Evolutionary conservation across 148 eudicot genomes (phyloP).

Genomic region (Rhododendron kiyosumense): DNA sequence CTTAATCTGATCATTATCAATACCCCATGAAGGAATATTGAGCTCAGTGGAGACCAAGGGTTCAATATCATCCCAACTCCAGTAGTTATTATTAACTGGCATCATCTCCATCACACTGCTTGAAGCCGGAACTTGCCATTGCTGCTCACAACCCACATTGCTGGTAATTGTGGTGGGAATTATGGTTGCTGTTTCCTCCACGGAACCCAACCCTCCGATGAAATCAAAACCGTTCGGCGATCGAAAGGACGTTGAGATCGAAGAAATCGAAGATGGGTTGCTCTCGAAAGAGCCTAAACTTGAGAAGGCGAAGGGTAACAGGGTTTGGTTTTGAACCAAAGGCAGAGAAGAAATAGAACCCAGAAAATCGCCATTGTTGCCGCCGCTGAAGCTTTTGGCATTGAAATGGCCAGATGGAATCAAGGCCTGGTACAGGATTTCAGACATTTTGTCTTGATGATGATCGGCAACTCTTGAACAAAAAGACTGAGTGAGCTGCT

Average conservation of each 20-base stretch:
- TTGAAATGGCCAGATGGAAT: background rate
- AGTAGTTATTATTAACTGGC: conserved; percentile 21
- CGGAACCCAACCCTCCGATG: conserved; percentile 20
- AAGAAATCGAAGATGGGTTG: conserved; percentile 25
- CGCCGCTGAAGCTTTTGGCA: background rate
- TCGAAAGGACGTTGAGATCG: conserved; percentile 24
- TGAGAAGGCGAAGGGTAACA: conserved; percentile 34
- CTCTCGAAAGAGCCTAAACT: conserved; percentile 33
- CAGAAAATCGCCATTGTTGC: conserved; percentile 10
- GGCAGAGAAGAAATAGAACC: conserved; percentile 22
- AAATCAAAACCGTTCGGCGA: conserved; percentile 24
- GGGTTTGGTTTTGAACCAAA: conserved; percentile 21
- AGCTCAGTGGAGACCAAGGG: conserved; percentile 41
- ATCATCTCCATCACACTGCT: conserved; percentile 16
- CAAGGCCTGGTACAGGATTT: conserved; percentile 9
- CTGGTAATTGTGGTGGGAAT: conserved; percentile 6
- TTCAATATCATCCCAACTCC: conserved; percentile 69
- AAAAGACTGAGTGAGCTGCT: background rate
- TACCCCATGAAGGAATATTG: conserved; percentile 46
- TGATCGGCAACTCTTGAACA: background rate
- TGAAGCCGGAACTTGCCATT: conserved; percentile 16
- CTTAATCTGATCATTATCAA: conserved; percentile 32
- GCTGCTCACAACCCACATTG: conserved; percentile 17
- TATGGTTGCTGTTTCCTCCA: conserved; percentile 7
- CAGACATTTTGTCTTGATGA: background rate